phyloP scores from a whole-genome alignment of 2,329 filamentous ascomycete genomes.

The Clarireedia homoeocarpa region DNA sequence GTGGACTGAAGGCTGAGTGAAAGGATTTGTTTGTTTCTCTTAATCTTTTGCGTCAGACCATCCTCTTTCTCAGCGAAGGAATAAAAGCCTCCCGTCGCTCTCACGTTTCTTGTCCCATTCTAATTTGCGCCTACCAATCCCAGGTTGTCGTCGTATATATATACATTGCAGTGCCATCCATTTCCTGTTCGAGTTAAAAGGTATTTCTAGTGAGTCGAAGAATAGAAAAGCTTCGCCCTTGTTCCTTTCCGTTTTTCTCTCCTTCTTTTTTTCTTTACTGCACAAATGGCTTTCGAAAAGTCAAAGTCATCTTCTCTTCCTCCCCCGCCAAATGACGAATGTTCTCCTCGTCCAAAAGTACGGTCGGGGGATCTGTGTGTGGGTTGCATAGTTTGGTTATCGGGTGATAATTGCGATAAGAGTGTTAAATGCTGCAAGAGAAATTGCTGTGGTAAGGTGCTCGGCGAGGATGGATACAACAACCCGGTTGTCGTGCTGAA shows the following conservation, averaged over 20 bases:
- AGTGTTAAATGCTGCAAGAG: conserved; percentile 11
- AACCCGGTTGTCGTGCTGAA: conserved; percentile 14
- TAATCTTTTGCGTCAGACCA: not conserved
- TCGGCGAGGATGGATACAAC: conserved; percentile 16
- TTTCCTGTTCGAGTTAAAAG: not conserved
- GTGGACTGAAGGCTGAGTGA: not conserved
- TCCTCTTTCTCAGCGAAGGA: not conserved
- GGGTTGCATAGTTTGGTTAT: conserved; percentile 18
- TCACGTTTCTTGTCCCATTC: not conserved
- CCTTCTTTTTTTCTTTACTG: not conserved
- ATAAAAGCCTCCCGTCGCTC: not conserved
- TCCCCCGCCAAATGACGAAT: conserved; percentile 1
- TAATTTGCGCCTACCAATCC: not conserved
- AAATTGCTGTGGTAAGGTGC: conserved; percentile 4
- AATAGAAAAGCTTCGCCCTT: not conserved
- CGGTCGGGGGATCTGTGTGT: conserved; percentile 13
- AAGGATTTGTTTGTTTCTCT: not conserved
- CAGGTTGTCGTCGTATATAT: not conserved
- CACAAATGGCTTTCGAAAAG: not conserved
- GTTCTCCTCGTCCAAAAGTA: not conserved
- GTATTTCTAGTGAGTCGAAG: not conserved
- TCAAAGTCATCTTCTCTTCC: not conserved
- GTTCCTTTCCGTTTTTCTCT: not conserved
- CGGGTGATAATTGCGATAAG: not conserved
- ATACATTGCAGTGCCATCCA: not conserved